A percentile compares a stretch with the other conserved stretches of the same genome.
Conservation (phyloP, 1,139 yeast species). For the Sugiyamaella neomexicana region DNA sequence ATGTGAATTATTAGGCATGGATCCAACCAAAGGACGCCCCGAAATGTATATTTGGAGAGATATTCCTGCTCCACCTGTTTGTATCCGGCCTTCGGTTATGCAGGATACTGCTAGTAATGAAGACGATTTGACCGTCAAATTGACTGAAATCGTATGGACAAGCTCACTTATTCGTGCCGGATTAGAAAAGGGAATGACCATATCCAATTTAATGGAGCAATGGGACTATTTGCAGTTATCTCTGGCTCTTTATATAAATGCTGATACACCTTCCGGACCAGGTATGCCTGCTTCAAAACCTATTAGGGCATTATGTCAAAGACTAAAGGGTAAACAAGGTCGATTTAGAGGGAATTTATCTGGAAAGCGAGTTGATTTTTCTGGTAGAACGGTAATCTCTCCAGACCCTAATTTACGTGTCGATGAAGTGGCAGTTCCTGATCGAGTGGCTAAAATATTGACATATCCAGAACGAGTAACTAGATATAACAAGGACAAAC, state of each 20-base stretch:
- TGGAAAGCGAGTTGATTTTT: constrained; percentile 98
- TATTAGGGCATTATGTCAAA: constrained; percentile 93
- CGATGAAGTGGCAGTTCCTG: constrained; percentile 98
- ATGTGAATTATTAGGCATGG: constrained; percentile 90
- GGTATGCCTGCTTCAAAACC: constrained; percentile 63
- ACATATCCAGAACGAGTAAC: constrained; percentile 97
- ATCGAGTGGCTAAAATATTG: constrained; percentile 89
- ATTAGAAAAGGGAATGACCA: constrained; percentile 88
- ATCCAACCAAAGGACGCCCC: constrained; percentile 86
- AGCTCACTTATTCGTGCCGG: constrained; percentile 92
- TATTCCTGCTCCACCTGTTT: constrained; percentile 97
- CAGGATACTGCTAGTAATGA: constrained; percentile 92
- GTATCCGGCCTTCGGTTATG: constrained; percentile 97
- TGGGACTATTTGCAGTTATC: constrained; percentile 97
- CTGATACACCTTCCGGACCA: constrained; percentile 67
- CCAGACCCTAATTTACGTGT: constrained; percentile 96
- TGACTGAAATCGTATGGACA: constrained; percentile 96
- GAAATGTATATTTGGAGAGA: constrained; percentile 97
- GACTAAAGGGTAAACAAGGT: constrained; percentile 98
- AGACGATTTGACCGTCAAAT: constrained; percentile 93
- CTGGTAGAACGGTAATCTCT: constrained; percentile 97
- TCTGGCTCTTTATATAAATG: constrained; percentile 95
- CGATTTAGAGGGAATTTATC: constrained; percentile 97
- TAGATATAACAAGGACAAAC: constrained; percentile 75
- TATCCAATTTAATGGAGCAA: constrained; percentile 93